These are phyloP conservation scores for Phytophthora chlamydospora DNA, from an alignment of 352 stramenopile genomes.

Conservation along the genomic window DNA sequence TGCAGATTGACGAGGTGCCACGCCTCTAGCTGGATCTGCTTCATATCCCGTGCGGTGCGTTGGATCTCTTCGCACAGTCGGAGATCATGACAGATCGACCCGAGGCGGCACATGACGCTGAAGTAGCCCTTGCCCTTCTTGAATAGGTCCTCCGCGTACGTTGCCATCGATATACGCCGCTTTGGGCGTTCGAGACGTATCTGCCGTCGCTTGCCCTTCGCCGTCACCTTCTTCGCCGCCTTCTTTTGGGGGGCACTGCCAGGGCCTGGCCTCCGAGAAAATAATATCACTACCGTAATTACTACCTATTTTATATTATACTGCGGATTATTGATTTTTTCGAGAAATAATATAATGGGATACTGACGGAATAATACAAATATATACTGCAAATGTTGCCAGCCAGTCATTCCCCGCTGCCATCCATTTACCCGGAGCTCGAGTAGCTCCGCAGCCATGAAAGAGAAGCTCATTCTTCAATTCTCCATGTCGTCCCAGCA, in stretches of 20 bases:
- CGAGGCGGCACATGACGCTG: too few species aligned
- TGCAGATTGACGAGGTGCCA: conserved; percentile 1
- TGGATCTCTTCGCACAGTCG: background rate
- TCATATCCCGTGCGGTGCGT: conserved; percentile 2
- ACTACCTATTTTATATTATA: conserved; percentile 7
- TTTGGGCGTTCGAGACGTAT: too few species aligned
- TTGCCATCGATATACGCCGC: too few species aligned
- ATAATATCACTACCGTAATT: conserved; percentile 13
- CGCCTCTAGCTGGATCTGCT: conserved; percentile 24
- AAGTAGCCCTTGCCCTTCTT: too few species aligned
- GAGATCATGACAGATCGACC: too few species aligned
- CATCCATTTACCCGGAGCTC: background rate
- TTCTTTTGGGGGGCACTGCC: too few species aligned
- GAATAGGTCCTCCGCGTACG: too few species aligned
- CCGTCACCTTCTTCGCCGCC: too few species aligned
- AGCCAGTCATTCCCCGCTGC: conserved; percentile 1
- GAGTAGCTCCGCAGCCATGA: background rate
- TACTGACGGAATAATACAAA: conserved; percentile 5
- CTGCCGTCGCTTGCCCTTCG: too few species aligned
- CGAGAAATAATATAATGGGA: conserved; percentile 3
- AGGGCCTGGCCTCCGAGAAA: background rate
- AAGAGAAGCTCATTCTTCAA: conserved; percentile 4
- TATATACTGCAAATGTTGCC: conserved; percentile 5
- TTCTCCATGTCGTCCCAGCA: conserved; percentile 8
- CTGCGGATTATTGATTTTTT: conserved; percentile 3